Evolutionary conservation across 2,329 filamentous ascomycete genomes (phyloP).

Genomic region (Phyllosticta citribraziliensis): DNA sequence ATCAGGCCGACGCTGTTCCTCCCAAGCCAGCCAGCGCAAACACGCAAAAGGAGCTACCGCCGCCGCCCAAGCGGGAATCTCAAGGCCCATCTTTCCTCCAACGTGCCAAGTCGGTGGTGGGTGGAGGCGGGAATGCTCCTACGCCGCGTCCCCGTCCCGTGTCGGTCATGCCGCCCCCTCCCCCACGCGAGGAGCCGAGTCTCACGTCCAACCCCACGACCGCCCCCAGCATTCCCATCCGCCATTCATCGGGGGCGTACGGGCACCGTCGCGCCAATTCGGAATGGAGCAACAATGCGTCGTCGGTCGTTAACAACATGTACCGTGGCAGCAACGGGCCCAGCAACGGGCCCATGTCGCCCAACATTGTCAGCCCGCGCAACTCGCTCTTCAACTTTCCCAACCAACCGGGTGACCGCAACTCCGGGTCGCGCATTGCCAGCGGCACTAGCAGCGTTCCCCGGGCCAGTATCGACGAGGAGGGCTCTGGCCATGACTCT

Average conservation of each 20-base stretch:
- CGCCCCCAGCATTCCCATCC: slow-evolving; percentile 65
- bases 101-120: slow-evolving; percentile 50
- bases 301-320: slow-evolving; percentile 78
- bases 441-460: slow-evolving; percentile 33
- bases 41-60: slow-evolving; percentile 75
- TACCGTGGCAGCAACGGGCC: slow-evolving; percentile 45
- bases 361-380: slow-evolving; percentile 26
- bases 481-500: slow-evolving; percentile 15
- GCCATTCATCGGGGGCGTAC: slow-evolving; percentile 34
- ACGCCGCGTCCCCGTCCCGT: slow-evolving; percentile 34
- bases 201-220: slow-evolving; percentile 55
- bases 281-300: slow-evolving; percentile 46
- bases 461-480: slow-evolving; percentile 28
- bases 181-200: slow-evolving; percentile 14
- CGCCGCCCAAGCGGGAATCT: slow-evolving; percentile 46
- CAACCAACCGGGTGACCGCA: slow-evolving; percentile 40
- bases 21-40: slow-evolving; percentile 31
- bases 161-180: slow-evolving; percentile 24
- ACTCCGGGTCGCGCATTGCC: slow-evolving; percentile 39
- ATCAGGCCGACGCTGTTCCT: slow-evolving; percentile 34
- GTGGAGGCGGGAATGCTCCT: slow-evolving; percentile 22
- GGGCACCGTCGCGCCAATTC: slow-evolving; percentile 35
- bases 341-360: slow-evolving; percentile 34
- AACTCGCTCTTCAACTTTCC: slow-evolving; percentile 36
- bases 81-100: slow-evolving; percentile 43